phyloP scores from a whole-genome alignment of 257 asterid species.

The Linaria vulgaris region DNA sequence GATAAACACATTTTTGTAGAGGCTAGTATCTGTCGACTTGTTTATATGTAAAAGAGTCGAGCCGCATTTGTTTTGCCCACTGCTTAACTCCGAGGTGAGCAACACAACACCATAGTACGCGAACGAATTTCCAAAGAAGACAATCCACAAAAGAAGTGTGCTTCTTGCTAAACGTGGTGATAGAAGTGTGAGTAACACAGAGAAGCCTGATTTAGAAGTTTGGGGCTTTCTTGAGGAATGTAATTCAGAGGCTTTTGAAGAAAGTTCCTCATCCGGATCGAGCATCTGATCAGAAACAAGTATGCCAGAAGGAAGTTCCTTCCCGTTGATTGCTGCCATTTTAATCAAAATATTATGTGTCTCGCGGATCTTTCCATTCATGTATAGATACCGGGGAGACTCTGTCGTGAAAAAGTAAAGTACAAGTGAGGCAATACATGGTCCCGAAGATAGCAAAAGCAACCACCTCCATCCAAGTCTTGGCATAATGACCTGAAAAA shows the following conservation, averaged over 20 bases:
- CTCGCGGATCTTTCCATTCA: conserved; percentile 46
- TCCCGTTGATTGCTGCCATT: conserved; percentile 48
- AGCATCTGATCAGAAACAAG: conserved; percentile 42
- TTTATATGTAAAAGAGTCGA: conserved; percentile 9
- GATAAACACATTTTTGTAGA: conserved; percentile 47
- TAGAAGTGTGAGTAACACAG: conserved; percentile 39
- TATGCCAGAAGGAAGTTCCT: conserved; percentile 53
- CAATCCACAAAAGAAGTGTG: conserved; percentile 58
- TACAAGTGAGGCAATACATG: conserved; percentile 55
- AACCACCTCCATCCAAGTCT: conserved; percentile 81
- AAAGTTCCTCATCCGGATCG: conserved; percentile 28
- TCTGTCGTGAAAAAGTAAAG: conserved; percentile 55
- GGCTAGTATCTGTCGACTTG: conserved; percentile 36
- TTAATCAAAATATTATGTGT: conserved; percentile 47
- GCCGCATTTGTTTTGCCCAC: conserved; percentile 36
- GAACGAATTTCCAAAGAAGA: conserved; percentile 54
- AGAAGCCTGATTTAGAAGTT: conserved; percentile 34
- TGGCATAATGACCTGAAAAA: conserved; percentile 61
- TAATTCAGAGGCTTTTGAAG: conserved; percentile 27
- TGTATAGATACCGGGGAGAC: conserved; percentile 67
- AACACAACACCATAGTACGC: conserved; percentile 53
- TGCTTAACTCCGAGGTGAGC: conserved; percentile 57
- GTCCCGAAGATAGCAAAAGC: conserved; percentile 63
- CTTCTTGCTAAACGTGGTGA: conserved; percentile 47
- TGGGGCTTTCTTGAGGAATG: conserved; percentile 29